phyloP scores from a whole-genome alignment of 164 flowering plant species.

The Stephania cephalantha region DNA sequence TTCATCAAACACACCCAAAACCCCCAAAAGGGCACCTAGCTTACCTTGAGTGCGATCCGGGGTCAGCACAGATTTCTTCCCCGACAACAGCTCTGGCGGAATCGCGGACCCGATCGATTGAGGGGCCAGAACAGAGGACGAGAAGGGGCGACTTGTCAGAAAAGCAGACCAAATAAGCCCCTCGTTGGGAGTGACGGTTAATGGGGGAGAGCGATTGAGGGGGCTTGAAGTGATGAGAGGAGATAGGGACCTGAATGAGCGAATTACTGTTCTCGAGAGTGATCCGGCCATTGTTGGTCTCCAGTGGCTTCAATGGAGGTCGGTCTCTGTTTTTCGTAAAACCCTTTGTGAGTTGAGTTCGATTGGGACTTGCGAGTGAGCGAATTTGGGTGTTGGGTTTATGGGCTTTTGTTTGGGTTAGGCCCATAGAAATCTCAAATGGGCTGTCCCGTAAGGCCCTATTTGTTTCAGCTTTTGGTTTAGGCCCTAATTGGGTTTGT shows the following conservation, averaged over 20 bases:
- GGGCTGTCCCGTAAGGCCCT: too few species aligned
- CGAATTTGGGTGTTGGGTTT: too few species aligned
- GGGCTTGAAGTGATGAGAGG: not conserved
- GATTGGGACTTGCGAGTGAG: too few species aligned
- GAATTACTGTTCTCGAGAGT: slow-evolving; percentile 29
- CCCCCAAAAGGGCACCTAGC: not conserved
- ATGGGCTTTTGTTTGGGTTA: too few species aligned
- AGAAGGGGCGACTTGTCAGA: slow-evolving; percentile 28
- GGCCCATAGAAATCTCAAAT: too few species aligned
- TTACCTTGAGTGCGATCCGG: slow-evolving; percentile 60
- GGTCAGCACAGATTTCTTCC: slow-evolving; percentile 26
- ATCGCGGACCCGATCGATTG: slow-evolving; percentile 42
- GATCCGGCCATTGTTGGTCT: slow-evolving; percentile 22
- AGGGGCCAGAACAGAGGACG: slow-evolving; percentile 48
- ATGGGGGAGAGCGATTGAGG: too few species aligned
- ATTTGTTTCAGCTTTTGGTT: too few species aligned
- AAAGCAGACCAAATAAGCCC: slow-evolving; percentile 2
- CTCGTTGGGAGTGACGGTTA: slow-evolving; percentile 1
- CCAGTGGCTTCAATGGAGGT: not conserved
- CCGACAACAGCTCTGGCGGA: slow-evolving; percentile 53
- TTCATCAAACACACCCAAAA: not conserved
- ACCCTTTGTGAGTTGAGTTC: not conserved
- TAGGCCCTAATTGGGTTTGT: too few species aligned
- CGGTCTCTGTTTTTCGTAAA: not conserved
- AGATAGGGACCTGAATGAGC: slow-evolving; percentile 26